A percentile compares a stretch with the other conserved stretches of the same genome.
Evolutionary conservation across 768 basidiomycete species (phyloP).

Genomic region (Mycena olivaceomarginata): DNA sequence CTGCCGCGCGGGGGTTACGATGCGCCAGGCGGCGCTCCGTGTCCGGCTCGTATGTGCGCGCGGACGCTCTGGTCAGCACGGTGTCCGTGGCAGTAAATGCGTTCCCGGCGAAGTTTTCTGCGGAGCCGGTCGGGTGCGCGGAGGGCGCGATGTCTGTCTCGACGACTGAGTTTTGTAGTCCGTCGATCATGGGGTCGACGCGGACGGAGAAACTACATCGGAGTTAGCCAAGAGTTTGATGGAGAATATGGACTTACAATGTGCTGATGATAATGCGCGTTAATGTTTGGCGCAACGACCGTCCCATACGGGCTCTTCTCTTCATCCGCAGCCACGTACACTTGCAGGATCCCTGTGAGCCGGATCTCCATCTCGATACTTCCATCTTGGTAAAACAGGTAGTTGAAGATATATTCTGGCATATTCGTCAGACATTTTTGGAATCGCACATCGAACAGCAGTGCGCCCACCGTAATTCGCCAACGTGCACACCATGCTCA

Average conservation of each 20-base stretch:
- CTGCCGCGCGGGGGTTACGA: slow-evolving; percentile 80
- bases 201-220: slow-evolving; percentile 66
- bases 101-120: slow-evolving; percentile 90
- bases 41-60: slow-evolving; percentile 77
- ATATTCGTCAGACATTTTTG: slow-evolving; percentile 1
- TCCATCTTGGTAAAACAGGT: slow-evolving; percentile 94
- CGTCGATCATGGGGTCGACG: slow-evolving; percentile 95
- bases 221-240: neutral
- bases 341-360: slow-evolving; percentile 89
- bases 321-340: slow-evolving; percentile 77
- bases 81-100: slow-evolving; percentile 83
- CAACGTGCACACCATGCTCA: slow-evolving; percentile 94
- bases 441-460: no score
- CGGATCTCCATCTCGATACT: slow-evolving; percentile 90
- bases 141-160: slow-evolving; percentile 87
- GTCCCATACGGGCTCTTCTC: slow-evolving; percentile 83
- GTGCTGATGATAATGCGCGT: slow-evolving; percentile 92
- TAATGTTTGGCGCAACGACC: slow-evolving; percentile 87
- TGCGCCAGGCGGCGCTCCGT: slow-evolving; percentile 88
- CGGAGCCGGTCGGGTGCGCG: slow-evolving; percentile 80
- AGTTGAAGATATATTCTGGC: slow-evolving; percentile 92
- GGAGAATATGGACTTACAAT: slow-evolving; percentile 61
- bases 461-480: slow-evolving; percentile 84
- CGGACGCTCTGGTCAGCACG: slow-evolving; percentile 76
- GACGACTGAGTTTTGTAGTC: slow-evolving; percentile 86